Evolutionary conservation across 2,329 filamentous ascomycete species (phyloP).

Genomic region (Microascus cirrosus): DNA sequence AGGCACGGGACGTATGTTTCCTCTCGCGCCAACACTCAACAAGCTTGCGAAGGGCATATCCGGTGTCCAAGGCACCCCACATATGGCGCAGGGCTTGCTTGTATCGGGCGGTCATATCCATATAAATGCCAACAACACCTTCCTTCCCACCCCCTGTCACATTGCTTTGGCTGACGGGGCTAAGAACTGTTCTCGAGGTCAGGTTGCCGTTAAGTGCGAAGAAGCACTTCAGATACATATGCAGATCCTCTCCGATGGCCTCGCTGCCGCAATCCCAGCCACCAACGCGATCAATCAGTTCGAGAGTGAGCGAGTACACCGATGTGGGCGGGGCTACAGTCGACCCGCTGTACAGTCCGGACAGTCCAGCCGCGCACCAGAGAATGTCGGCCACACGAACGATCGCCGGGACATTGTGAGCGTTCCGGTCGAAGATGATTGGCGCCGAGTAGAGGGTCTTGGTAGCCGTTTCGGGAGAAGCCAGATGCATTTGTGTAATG

Average conservation of each 20-base stretch:
- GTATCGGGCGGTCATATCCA: conserved; percentile 55
- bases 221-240: conserved; percentile 73
- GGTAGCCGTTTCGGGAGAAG: conserved; percentile 44
- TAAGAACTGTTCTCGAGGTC: conserved; percentile 51
- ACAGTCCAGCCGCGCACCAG: conserved; percentile 61
- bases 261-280: conserved; percentile 63
- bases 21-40: conserved; percentile 46
- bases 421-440: conserved; percentile 65
- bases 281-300: conserved; percentile 55
- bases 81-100: conserved; percentile 64
- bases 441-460: conserved; percentile 59
- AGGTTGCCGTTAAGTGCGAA: conserved; percentile 62
- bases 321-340: conserved; percentile 60
- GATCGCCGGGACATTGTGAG: conserved; percentile 53
- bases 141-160: conserved; percentile 47
- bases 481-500: conserved; percentile 51
- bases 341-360: conserved; percentile 53
- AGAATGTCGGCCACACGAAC: conserved; percentile 63
- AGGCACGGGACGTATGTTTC: conserved; percentile 42
- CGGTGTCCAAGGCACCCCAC: conserved; percentile 64
- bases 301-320: conserved; percentile 59
- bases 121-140: conserved; percentile 39
- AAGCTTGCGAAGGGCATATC: conserved; percentile 49
- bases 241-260: conserved; percentile 64
- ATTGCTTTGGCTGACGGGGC: conserved; percentile 63